Evolutionary conservation across 2,329 filamentous ascomycete genomes (phyloP), one percentile per base, ranked within the genome.

Genomic region (Lachnellula suecica): DNA sequence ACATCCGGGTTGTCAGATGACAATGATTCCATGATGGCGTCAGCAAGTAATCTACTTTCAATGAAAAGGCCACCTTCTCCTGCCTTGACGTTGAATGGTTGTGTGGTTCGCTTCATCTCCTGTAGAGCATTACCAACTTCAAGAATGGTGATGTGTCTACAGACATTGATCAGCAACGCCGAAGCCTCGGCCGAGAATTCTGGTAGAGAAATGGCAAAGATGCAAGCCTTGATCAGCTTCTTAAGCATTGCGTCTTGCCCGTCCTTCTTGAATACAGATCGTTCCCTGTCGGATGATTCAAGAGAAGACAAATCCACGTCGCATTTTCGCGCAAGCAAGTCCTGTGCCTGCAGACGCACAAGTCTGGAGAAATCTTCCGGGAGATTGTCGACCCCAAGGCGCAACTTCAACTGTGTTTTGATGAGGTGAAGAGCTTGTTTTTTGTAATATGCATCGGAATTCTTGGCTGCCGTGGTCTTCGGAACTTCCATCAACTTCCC

Each of bases 361-460:
- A 95, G 77, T 41, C 89, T 83, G 4, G 90, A 85, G 58, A 97
- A 82, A 59, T 99, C 93, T 7, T 99, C 94, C 0, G 93, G 93
- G 11, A 97, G 76, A 63, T 81, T 87, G 65, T 99, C 94, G 55
- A 84, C 84, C 4, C 94, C 94, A 52, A 99, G 88, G 49, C 93
- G 84, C 27, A 99, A 77, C 73, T 97, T 99, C 47, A 96, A 77
- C 63, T 97, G 92, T 1, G 91, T 82, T 60, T 88, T 91, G 64
- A 99, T 85, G 63, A 97, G 79, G 55, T 91, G 85, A 60, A 97
- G 84, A 0, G 95, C 90, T 71, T 99, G 91, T 66, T 89, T 88
- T 73, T 97, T 97, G 76, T 99, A 96, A 68, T 89, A 94, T 0
- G 76, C 75, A 64, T 97, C 93, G 52, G 73, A 72, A 48, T 72